Conservation (phyloP, 2,329 filamentous ascomycete genomes). For the Corniculantispora saksenae region DNA sequence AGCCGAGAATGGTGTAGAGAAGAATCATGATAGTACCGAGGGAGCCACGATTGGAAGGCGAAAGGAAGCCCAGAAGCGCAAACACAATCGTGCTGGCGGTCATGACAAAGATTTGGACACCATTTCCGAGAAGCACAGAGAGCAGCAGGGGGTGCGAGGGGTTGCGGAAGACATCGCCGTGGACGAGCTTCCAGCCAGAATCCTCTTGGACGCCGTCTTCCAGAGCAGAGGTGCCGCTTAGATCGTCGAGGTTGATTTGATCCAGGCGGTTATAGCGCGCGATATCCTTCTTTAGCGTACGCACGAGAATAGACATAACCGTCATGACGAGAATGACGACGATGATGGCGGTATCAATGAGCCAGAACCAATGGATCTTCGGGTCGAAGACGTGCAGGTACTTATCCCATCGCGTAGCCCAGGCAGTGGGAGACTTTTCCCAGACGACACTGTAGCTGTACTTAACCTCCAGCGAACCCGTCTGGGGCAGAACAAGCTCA, state of each 20-base stretch:
- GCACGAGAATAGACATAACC: conserved; percentile 86
- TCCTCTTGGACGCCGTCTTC: conserved; percentile 97
- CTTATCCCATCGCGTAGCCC: conserved; percentile 98
- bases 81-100: conserved; percentile 91
- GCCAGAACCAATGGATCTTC: conserved; percentile 98
- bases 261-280: conserved; percentile 94
- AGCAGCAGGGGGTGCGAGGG: conserved; percentile 81
- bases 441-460: conserved; percentile 95
- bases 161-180: conserved; percentile 93
- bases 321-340: conserved; percentile 89
- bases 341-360: conserved; percentile 94
- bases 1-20: conserved; percentile 89
- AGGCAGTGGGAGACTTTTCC: conserved; percentile 79
- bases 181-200: conserved; percentile 97
- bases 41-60: conserved; percentile 91
- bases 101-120: conserved; percentile 97
- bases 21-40: conserved; percentile 91
- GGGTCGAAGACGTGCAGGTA: conserved; percentile 97
- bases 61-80: conserved; percentile 90
- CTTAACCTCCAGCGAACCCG: conserved; percentile 61
- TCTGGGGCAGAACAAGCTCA: conserved; percentile 64
- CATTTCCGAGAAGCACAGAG: conserved; percentile 87
- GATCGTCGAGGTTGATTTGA: conserved; percentile 84
- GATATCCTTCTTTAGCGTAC: conserved; percentile 91
- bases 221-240: conserved; percentile 74